Conservation (phyloP, 202 grass and related monocot species). For the Cymbopogon flexuosus region DNA sequence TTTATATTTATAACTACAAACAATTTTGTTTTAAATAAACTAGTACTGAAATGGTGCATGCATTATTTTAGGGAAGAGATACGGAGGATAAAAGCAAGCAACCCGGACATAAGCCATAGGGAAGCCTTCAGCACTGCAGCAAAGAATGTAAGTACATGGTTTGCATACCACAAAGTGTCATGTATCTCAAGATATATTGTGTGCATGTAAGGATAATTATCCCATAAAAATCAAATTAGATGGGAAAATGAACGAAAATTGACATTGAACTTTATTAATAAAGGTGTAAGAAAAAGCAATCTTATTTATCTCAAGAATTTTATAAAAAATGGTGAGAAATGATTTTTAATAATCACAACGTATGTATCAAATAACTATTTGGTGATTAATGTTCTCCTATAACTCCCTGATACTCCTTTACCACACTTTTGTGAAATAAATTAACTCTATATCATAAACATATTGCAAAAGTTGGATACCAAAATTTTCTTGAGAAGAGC, state of each 20-base stretch:
- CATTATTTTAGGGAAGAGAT: conserved; percentile 71
- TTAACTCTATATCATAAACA: not conserved
- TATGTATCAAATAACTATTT: not conserved
- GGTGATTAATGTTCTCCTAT: not conserved
- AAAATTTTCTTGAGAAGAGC: not conserved
- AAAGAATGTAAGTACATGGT: conserved; percentile 72
- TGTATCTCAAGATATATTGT: not conserved
- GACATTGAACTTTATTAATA: not conserved
- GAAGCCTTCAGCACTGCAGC: conserved; percentile 96
- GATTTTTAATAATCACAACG: not conserved
- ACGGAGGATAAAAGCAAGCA: conserved; percentile 89
- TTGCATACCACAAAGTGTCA: not conserved
- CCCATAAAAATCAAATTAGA: not conserved
- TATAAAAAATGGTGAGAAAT: not conserved
- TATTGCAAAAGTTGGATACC: not conserved
- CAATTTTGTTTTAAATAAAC: not conserved
- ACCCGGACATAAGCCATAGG: conserved; percentile 89
- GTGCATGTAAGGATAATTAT: not conserved
- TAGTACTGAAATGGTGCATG: not conserved
- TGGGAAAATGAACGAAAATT: not conserved
- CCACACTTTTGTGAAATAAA: not conserved
- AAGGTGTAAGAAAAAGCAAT: not conserved
- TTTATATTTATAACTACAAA: not conserved
- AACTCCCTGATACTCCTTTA: not conserved
- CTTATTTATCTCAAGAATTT: not conserved